Base-by-base conservation (phyloP, 371 early-diverging fungal species). In the Saksenaea vasiformis region DNA sequence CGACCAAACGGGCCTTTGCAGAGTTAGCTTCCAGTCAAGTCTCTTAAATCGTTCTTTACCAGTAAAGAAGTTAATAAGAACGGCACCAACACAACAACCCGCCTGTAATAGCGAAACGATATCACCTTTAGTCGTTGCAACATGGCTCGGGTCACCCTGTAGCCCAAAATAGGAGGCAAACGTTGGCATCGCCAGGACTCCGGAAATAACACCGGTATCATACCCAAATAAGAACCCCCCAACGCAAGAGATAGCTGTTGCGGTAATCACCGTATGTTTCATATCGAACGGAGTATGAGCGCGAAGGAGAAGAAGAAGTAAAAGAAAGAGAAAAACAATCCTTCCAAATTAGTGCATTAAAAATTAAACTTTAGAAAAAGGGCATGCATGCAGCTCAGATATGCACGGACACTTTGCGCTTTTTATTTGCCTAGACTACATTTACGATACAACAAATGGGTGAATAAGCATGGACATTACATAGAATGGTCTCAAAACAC, bases 201-300 rank as follows among this genome's bases (percentile, higher is more conserved):
- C 78, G 26, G 78, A 69, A 31, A 62, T 61, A 14, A 64, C 72
- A 72, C 80, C 80, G 57, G 70, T 66, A 47, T 80, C 80, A 74
- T 80, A 80, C 41, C 80, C 80, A 53, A 80, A 80, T 34, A 80
- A 56, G 58, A 80, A 80, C 10, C 81, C 81, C 38, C 81, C 81
- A 22, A 80, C 66, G 56, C 78, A 80, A 19, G 81, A 69, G 10
- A 80, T 64, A 1, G 68, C 53, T 5, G 81, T 80, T 3, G 81
- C 81, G n/a, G 76, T 69, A 13, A 69, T 28, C 24, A 76, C 70
- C 36, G 78, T 57, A 64, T 75, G 63, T 53, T 73, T 74, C 80
- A 80, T 79, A n/a, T n/a, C 27, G n/a, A 17, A 14, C 14, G 14
- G 22, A 10, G n/a, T n/a, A 34, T 7, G 55, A n/a, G n/a, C 14